Conservation (phyloP, 345 rosid genomes). For the Eucalyptus viminalis region DNA sequence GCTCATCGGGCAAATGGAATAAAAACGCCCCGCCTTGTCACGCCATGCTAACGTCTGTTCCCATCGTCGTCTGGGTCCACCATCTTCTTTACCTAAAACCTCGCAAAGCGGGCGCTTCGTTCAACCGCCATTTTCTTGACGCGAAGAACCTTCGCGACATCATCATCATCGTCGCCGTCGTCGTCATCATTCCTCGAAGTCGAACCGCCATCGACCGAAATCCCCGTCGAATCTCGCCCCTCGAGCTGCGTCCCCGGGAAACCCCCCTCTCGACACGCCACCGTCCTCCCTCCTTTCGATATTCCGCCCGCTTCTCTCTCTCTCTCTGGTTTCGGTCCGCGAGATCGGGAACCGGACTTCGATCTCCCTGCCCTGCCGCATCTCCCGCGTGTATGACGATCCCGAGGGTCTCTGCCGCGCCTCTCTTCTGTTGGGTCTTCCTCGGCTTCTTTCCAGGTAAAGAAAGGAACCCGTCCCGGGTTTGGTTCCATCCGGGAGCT, state of each 20-base stretch:
- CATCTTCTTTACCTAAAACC: background rate
- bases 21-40: background rate
- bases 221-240: background rate
- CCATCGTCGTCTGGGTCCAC: background rate
- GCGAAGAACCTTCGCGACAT: background rate
- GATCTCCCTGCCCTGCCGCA: background rate
- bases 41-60: background rate
- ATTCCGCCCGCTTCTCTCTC: background rate
- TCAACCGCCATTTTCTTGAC: background rate
- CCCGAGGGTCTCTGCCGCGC: background rate
- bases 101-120: background rate
- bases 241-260: background rate
- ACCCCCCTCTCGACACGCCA: background rate
- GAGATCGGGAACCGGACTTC: background rate
- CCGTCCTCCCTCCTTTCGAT: background rate
- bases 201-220: background rate
- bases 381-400: background rate
- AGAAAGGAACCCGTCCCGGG: background rate
- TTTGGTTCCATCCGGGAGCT: background rate
- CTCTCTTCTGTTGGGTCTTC: conserved; percentile 1
- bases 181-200: background rate
- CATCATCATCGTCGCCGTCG: too few relatives aligned
- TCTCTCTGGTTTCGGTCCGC: background rate
- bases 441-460: conserved; percentile 23
- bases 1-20: background rate